phyloP scores from a whole-genome alignment of 768 basidiomycete genomes.

The Podaxis sp. region DNA sequence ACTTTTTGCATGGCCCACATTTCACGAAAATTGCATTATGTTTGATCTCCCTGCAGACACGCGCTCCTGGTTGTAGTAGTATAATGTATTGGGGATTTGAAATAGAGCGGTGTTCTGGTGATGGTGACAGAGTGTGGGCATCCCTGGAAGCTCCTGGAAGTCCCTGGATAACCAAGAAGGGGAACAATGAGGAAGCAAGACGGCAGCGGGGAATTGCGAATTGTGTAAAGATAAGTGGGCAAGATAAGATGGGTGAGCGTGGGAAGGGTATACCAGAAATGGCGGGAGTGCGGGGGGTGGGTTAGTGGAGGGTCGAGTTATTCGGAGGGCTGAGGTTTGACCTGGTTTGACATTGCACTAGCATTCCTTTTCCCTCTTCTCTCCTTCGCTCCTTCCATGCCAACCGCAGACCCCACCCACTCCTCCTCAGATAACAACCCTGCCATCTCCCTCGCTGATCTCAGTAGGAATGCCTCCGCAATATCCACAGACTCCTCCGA shows the following conservation, averaged over 20 bases:
- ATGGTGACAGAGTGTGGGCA: not conserved
- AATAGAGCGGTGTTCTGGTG: not conserved
- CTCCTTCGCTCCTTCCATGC: not conserved
- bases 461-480: slow-evolving; percentile 76
- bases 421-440: not conserved
- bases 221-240: not conserved
- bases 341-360: not conserved
- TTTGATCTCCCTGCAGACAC: not conserved
- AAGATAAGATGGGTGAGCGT: not conserved
- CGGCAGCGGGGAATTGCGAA: not conserved
- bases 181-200: slow-evolving; percentile 5
- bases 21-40: not conserved
- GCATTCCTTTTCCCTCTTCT: too few relatives aligned
- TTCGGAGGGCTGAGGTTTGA: not conserved
- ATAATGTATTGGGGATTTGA: not conserved
- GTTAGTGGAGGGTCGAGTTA: not conserved
- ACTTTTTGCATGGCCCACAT: not conserved
- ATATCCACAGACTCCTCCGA: slow-evolving; percentile 66
- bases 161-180: not conserved
- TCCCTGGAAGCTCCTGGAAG: too few relatives aligned
- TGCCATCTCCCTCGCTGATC: slow-evolving; percentile 44
- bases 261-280: not conserved
- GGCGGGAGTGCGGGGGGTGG: not conserved
- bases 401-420: not conserved
- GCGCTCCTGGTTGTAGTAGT: not conserved